Evolutionary conservation across 768 basidiomycete species (phyloP).

Genomic region (Sarcodon sp.): DNA sequence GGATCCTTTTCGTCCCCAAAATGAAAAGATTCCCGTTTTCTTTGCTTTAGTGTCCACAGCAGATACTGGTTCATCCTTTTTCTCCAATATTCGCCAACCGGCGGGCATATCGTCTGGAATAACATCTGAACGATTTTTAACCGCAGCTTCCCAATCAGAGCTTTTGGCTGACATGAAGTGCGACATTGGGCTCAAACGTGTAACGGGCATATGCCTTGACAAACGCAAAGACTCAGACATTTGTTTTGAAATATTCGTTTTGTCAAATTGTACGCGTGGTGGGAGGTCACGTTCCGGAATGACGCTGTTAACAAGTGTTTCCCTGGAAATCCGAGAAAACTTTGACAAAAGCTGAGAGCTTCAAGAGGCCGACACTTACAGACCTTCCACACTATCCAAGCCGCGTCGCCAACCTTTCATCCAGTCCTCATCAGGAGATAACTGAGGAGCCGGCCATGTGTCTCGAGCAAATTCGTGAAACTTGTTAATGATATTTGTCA

Average conservation of each 20-base stretch:
- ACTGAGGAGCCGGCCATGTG: constrained; percentile 30
- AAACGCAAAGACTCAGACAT: constrained; percentile 48
- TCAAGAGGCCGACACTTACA: constrained; percentile 34
- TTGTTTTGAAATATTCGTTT: constrained; percentile 44
- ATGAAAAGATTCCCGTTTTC: constrained; percentile 56
- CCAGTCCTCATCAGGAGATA: constrained; percentile 11
- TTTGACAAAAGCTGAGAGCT: constrained; percentile 2
- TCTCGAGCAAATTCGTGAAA: constrained; percentile 38
- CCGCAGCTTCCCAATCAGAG: constrained; percentile 54
- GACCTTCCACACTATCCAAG: constrained; percentile 35
- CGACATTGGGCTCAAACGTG: constrained; percentile 54
- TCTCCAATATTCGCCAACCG: constrained; percentile 64
- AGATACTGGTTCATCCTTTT: constrained; percentile 25
- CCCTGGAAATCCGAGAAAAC: constrained; percentile 18
- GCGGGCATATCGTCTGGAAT: constrained; percentile 47
- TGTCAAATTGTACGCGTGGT: constrained; percentile 32
- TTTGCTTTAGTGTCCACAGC: constrained; percentile 31
- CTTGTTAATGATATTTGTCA: constrained; percentile 41
- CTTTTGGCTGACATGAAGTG: constrained; percentile 54
- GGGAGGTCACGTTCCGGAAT: constrained; percentile 40
- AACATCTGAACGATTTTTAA: constrained; percentile 39
- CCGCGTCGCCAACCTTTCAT: constrained; percentile 26
- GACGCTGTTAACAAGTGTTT: constrained; percentile 25
- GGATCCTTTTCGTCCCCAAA: constrained; percentile 42
- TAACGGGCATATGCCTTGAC: constrained; percentile 43